phyloP scores from a whole-genome alignment of 345 rosid genomes.

The Acer saccharum region DNA sequence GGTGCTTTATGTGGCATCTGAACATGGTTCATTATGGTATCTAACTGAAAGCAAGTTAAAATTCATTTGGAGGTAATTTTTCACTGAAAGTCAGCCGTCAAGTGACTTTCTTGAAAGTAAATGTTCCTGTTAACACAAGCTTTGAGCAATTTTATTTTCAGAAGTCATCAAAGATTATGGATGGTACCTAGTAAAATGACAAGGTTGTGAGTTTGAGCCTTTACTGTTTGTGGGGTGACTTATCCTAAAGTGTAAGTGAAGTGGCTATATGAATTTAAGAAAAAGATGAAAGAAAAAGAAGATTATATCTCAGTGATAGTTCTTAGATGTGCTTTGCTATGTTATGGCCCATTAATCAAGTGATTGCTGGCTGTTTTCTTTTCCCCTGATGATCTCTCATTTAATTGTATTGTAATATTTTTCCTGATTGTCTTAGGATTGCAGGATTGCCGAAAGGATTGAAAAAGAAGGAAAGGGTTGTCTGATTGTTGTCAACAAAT shows the following conservation, averaged over 20 bases:
- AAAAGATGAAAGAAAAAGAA: background rate
- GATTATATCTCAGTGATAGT: background rate
- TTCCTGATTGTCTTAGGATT: slow-evolving; percentile 52
- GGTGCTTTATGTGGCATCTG: background rate
- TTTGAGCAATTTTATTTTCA: background rate
- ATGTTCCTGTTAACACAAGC: background rate
- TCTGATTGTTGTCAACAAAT: slow-evolving; percentile 92
- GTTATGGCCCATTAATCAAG: slow-evolving; percentile 7
- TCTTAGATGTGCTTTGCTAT: background rate
- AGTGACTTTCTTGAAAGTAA: background rate
- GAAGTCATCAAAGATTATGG: background rate
- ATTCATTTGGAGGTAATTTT: background rate
- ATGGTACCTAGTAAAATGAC: background rate
- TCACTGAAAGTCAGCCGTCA: background rate
- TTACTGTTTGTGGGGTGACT: background rate
- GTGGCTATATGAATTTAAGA: background rate
- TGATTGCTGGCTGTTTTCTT: background rate
- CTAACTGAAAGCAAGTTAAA: background rate
- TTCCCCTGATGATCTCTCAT: background rate
- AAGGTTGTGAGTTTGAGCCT: background rate
- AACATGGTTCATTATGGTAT: background rate
- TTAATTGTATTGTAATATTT: slow-evolving; percentile 11
- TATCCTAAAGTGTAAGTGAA: background rate
- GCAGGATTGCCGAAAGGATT: slow-evolving; percentile 89
- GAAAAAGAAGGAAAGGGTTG: slow-evolving; percentile 96